Percentiles rank a stretch among this genome's conserved stretches.
Evolutionary conservation across 331 rosid genomes (phyloP).

Genomic region (Quercus phellos): DNA sequence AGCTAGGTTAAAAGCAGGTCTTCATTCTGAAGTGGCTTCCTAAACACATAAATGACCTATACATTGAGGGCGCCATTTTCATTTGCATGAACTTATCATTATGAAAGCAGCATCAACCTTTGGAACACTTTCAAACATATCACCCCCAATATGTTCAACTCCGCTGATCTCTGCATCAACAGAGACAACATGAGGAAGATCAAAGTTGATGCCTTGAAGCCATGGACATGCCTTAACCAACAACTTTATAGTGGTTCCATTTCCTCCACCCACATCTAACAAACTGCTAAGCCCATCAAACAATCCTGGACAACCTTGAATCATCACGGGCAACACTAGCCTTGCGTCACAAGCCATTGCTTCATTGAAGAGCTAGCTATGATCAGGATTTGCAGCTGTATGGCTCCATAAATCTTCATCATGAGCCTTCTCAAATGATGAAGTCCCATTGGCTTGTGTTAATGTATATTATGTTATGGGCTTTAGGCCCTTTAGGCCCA

Average conservation of each 20-base stretch:
- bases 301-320: slow-evolving; percentile 31
- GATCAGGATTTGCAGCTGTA: slow-evolving; percentile 22
- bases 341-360: slow-evolving; percentile 63
- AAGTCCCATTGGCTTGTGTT: not conserved
- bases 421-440: slow-evolving; percentile 34
- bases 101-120: slow-evolving; percentile 61
- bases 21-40: too few species aligned
- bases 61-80: too few species aligned
- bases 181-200: slow-evolving; percentile 62
- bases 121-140: slow-evolving; percentile 56
- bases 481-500: too few species aligned
- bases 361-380: slow-evolving; percentile 44
- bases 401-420: slow-evolving; percentile 61
- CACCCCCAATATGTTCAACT: slow-evolving; percentile 43
- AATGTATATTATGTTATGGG: too few species aligned
- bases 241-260: slow-evolving; percentile 38
- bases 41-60: not conserved
- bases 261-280: slow-evolving; percentile 86
- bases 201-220: slow-evolving; percentile 55
- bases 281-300: slow-evolving; percentile 42
- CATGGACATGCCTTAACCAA: slow-evolving; percentile 35
- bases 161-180: slow-evolving; percentile 7
- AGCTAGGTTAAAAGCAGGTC: too few species aligned
- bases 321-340: slow-evolving; percentile 20
- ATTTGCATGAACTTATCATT: slow-evolving; percentile 25